Evolutionary conservation across 805 yeast species (phyloP), one percentile per base, ranked within the genome.

Genomic region (Cyberlindnera maritima): DNA sequence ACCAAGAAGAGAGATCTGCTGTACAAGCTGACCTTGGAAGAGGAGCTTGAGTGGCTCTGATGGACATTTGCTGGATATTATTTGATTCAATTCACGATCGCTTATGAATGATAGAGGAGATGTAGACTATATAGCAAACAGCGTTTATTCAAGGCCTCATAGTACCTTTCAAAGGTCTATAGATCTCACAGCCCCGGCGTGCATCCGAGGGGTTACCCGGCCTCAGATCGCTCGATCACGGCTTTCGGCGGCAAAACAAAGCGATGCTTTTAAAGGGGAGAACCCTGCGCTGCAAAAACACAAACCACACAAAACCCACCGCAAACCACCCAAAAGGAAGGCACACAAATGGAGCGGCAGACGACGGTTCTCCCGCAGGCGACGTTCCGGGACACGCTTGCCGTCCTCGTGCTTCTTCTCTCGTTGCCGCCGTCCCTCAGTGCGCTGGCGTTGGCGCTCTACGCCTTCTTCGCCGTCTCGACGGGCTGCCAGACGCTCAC

Each of bases 401-500:
- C 65, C 3, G 37, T 61, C 4, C 47, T 59, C 7, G 47, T 54
- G 12, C 39, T 61, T 7, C 51, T 61, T 2, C 41, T 61, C 8
- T 51, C 59, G 15, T 23, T 58, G 12, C 65, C 65, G 10, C 57
- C 60, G 14, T 39, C 47, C 3, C 36, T 59, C 8, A 53, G 62
- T n/a, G 43, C 43, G 2, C 14, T 52, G 31, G 49, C 56, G 4
- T 42, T 59, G 20, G 43, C 37, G 26, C n/a, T 39, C 36, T 41
- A 48, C 36, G 49, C 41, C 46, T 25, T 48, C 49, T 26, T 42
- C 35, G 39, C 46, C 31, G 35, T 43, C 15, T 39, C 49, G 17
- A 23, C 25, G 5, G 50, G 50, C 14, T 17, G 46, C 1, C 46
- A 43, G 21, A 28, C 42, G 13, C 28, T 38, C 35, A 34, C 44